Evolutionary conservation across 306 rosid species (phyloP).

Genomic region (Abrus precatorius): DNA sequence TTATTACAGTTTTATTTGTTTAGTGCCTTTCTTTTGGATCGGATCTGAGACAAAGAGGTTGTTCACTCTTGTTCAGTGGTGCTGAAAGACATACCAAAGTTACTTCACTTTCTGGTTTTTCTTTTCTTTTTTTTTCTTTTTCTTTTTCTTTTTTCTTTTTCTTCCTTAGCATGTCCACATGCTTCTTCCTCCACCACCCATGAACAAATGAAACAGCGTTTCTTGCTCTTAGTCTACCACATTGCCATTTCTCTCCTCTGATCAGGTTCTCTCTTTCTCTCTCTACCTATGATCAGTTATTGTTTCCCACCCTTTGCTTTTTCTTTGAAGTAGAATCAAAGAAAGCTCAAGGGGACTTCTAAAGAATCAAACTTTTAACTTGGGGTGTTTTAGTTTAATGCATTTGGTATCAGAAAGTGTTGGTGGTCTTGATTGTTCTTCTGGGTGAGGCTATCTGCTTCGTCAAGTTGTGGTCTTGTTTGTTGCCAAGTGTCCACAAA

Average conservation of each 20-base stretch:
- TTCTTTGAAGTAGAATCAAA: constrained; percentile 44
- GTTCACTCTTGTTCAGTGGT: constrained; percentile 51
- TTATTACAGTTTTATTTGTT: constrained; percentile 42
- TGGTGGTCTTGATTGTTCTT: not conserved
- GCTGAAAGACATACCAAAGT: constrained; percentile 56
- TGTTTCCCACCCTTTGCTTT: constrained; percentile 19
- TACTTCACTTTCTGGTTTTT: constrained; percentile 60
- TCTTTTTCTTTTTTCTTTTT: constrained; percentile 5
- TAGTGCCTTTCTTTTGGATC: constrained; percentile 62
- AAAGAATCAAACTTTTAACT: constrained; percentile 54
- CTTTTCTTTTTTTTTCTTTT: too few species aligned
- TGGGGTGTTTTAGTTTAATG: constrained; percentile 43
- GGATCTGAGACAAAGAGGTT: constrained; percentile 66
- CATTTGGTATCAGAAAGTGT: constrained; percentile 37
- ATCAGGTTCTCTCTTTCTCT: constrained; percentile 57
- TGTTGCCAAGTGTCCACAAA: constrained; percentile 36
- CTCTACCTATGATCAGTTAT: not conserved
- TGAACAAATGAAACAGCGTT: constrained; percentile 59
- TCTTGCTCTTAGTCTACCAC: constrained; percentile 58
- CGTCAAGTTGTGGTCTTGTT: constrained; percentile 5
- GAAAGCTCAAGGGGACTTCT: constrained; percentile 46
- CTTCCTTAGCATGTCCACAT: not conserved
- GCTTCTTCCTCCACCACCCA: constrained; percentile 36
- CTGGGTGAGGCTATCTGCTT: constrained; percentile 10
- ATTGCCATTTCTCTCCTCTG: constrained; percentile 56